phyloP scores from a whole-genome alignment of 345 rosid genomes.

The Barbarea vulgaris region DNA sequence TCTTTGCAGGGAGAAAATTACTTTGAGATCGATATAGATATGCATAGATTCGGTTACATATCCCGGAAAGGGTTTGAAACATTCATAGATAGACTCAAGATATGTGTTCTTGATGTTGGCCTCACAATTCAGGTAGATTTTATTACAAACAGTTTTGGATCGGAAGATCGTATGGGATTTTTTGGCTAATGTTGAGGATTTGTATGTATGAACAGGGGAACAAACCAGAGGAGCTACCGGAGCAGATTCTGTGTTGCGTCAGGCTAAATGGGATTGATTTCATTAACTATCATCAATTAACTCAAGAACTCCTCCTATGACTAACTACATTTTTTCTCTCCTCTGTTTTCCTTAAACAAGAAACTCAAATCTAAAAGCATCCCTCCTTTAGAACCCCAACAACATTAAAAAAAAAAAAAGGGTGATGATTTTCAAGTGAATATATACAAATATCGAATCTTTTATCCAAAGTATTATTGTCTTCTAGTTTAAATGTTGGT shows the following conservation, averaged over 20 bases:
- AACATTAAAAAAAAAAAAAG: conserved; percentile 12
- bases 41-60: conserved; percentile 94
- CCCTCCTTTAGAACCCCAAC: conserved; percentile 23
- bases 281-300: conserved; percentile 67
- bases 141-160: neutral
- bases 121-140: conserved; percentile 82
- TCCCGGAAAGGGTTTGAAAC: conserved; percentile 91
- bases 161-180: neutral
- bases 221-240: conserved; percentile 91
- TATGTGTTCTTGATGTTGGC: conserved; percentile 82
- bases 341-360: neutral
- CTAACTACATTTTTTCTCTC: conserved; percentile 25
- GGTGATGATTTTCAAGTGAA: conserved; percentile 34
- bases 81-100: conserved; percentile 76
- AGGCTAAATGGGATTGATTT: conserved; percentile 77
- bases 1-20: conserved; percentile 79
- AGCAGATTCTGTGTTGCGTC: conserved; percentile 82
- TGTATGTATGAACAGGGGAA: conserved; percentile 59
- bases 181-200: conserved; percentile 11
- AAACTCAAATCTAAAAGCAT: conserved; percentile 19
- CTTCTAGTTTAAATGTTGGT: neutral
- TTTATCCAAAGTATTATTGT: neutral
- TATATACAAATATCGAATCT: conserved; percentile 26
- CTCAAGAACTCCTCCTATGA: conserved; percentile 50
- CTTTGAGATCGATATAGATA: conserved; percentile 90